These are phyloP conservation scores for Euptelea pleiosperma DNA, from an alignment of 164 flowering plant genomes.

Conservation along the genomic window DNA sequence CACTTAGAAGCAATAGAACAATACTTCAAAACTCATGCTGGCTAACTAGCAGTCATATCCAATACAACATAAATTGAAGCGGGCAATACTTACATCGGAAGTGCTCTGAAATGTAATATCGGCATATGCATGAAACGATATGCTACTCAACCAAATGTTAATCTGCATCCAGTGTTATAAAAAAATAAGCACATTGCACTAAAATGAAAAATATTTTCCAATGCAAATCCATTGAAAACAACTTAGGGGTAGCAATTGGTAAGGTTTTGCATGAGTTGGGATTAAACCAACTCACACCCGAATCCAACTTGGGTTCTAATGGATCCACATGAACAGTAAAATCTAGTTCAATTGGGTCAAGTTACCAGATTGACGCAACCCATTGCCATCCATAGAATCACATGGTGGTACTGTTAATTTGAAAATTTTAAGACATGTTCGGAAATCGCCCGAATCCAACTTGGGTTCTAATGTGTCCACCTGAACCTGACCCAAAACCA, in stretches of 20 bases:
- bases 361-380: too few relatives aligned
- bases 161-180: conserved; percentile 49
- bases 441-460: too few relatives aligned
- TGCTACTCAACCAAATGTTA: conserved; percentile 65
- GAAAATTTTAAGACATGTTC: too few relatives aligned
- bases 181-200: conserved; percentile 6
- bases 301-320: not conserved
- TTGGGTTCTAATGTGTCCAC: not conserved
- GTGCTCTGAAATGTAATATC: conserved; percentile 61
- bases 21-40: not conserved
- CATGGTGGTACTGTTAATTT: too few relatives aligned
- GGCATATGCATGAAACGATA: conserved; percentile 77
- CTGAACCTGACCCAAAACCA: not conserved
- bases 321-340: not conserved
- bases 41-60: not conserved
- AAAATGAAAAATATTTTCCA: too few relatives aligned
- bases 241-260: not conserved
- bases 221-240: too few relatives aligned
- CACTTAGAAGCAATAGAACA: too few relatives aligned
- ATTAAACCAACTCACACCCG: not conserved
- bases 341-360: too few relatives aligned
- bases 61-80: not conserved
- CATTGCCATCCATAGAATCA: too few relatives aligned
- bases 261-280: not conserved
- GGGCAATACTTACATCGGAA: conserved; percentile 65